These are phyloP conservation scores for Erodium chrysanthum DNA, from an alignment of 441 rosid genomes.

Conservation along the genomic window DNA sequence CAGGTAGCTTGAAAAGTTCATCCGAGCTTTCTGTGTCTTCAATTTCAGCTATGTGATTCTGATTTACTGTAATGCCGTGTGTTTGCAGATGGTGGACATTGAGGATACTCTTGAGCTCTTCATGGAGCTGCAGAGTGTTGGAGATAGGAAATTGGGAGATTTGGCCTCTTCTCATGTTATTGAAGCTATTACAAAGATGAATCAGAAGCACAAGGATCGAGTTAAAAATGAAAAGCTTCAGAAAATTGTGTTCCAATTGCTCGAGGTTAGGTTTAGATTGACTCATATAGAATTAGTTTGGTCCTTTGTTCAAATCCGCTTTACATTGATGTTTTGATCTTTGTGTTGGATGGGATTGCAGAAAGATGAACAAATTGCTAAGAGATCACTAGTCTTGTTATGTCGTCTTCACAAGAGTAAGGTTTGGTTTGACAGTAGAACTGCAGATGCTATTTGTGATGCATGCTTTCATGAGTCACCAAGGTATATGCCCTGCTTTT, in stretches of 20 bases:
- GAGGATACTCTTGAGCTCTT: conserved; percentile 54
- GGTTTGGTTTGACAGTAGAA: conserved; percentile 85
- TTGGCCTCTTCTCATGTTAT: conserved; percentile 74
- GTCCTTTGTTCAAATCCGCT: conserved; percentile 7
- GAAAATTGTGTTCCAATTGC: conserved; percentile 52
- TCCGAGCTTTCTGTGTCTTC: background rate
- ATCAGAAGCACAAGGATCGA: conserved; percentile 62
- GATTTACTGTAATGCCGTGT: background rate
- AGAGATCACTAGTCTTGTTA: conserved; percentile 55
- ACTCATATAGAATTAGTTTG: background rate
- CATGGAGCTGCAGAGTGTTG: conserved; percentile 78
- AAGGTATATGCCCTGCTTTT: conserved; percentile 30
- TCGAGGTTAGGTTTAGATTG: conserved; percentile 40
- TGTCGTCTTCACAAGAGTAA: conserved; percentile 73
- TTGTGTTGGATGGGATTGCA: conserved; percentile 28
- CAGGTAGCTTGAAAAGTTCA: conserved; percentile 28
- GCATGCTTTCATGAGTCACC: conserved; percentile 81
- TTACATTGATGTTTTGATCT: background rate
- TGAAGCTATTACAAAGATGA: conserved; percentile 66
- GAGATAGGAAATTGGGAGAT: conserved; percentile 53
- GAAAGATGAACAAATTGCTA: conserved; percentile 73
- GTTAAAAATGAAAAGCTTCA: conserved; percentile 64
- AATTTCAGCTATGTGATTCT: background rate
- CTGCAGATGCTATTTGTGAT: conserved; percentile 75
- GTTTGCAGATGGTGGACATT: conserved; percentile 50